These are phyloP conservation scores for Aspergillus ibericus DNA, from an alignment of 2,329 filamentous ascomycete species.

Conservation along the genomic window DNA sequence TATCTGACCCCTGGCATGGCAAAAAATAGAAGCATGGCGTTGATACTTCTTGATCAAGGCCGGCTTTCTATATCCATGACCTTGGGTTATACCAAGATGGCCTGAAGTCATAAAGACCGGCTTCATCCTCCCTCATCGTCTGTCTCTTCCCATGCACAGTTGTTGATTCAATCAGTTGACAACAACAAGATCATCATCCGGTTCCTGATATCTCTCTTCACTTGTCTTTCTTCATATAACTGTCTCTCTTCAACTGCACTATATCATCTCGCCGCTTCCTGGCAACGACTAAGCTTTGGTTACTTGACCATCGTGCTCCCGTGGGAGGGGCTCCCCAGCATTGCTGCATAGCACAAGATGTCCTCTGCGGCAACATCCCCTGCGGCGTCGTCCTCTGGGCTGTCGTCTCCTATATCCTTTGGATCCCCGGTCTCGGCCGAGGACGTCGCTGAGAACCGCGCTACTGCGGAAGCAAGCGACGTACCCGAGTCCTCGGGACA, in stretches of 20 bases:
- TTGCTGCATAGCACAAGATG: background rate
- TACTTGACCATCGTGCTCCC: background rate
- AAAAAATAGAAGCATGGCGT: conserved; percentile 18
- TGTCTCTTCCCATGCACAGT: conserved; percentile 3
- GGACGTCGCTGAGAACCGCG: background rate
- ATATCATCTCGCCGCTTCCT: background rate
- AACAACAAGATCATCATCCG: conserved; percentile 8
- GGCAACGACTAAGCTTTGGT: background rate
- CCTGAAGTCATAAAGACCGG: conserved; percentile 15
- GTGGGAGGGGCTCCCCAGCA: background rate
- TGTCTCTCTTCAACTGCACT: background rate
- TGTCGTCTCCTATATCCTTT: background rate
- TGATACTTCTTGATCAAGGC: conserved; percentile 10
- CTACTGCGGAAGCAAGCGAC: background rate
- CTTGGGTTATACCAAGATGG: conserved; percentile 7
- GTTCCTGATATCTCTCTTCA: background rate
- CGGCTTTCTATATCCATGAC: background rate
- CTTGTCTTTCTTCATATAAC: background rate
- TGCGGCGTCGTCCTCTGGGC: background rate
- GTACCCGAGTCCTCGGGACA: background rate
- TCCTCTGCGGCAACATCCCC: background rate
- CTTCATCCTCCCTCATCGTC: conserved; percentile 9
- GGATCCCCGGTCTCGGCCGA: background rate
- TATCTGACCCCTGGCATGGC: background rate
- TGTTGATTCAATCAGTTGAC: conserved; percentile 4